Conservation (phyloP, 2,329 filamentous ascomycete species). For the Dactylonectria estremocensis region DNA sequence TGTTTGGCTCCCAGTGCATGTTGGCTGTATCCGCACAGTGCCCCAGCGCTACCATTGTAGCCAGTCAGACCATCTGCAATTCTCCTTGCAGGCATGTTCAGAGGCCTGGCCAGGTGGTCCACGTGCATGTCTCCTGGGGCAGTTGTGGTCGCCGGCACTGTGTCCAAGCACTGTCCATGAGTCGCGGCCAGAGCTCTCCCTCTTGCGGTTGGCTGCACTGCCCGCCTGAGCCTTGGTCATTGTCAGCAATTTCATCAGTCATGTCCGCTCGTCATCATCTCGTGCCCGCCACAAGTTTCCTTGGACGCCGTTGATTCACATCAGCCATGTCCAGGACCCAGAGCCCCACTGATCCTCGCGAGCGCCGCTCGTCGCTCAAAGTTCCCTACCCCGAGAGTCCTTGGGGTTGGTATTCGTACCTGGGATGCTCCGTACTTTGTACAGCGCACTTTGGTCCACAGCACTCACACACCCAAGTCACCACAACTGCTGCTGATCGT, state of each 20-base stretch:
- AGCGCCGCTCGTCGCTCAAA: slow-evolving; percentile 25
- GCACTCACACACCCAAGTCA: slow-evolving; percentile 16
- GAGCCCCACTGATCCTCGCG: slow-evolving; percentile 21
- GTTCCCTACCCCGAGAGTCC: slow-evolving; percentile 1
- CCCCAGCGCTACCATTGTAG: slow-evolving; percentile 1
- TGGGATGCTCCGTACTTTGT: neutral
- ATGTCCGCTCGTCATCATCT: slow-evolving; percentile 16
- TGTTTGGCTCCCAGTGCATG: slow-evolving; percentile 22
- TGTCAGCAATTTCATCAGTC: slow-evolving; percentile 17
- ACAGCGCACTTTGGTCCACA: neutral
- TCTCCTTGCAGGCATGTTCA: slow-evolving; percentile 44
- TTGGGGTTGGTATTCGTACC: neutral
- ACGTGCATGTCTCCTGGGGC: slow-evolving; percentile 39
- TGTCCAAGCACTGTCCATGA: slow-evolving; percentile 38
- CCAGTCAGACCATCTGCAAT: slow-evolving; percentile 38
- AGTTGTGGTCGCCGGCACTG: slow-evolving; percentile 30
- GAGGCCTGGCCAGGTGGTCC: slow-evolving; percentile 33
- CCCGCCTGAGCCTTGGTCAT: slow-evolving; percentile 27
- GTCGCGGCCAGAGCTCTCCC: slow-evolving; percentile 12
- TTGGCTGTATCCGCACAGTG: slow-evolving; percentile 32
- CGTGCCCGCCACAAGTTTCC: slow-evolving; percentile 22
- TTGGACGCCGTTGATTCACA: slow-evolving; percentile 24
- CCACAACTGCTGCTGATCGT: slow-evolving; percentile 11
- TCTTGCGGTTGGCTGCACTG: slow-evolving; percentile 17
- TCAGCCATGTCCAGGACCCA: slow-evolving; percentile 11